Evolutionary conservation across 108 stramenopile species (phyloP), one percentile per base, ranked within the genome.

Genomic region (Schizochytrium sp.): DNA sequence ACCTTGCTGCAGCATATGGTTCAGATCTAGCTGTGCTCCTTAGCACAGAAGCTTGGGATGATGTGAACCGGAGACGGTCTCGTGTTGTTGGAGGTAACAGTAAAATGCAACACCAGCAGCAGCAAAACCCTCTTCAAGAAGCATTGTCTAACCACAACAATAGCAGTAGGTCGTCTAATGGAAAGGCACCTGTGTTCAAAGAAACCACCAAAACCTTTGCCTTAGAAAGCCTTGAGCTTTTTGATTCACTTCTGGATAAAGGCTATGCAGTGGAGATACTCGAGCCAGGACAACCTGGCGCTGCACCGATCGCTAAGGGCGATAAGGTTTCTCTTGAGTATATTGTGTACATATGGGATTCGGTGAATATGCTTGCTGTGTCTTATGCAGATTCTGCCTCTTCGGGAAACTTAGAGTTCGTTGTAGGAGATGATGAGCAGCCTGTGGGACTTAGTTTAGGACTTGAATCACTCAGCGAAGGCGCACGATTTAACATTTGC

Each of bases 41-140:
- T 5, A 83, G 76, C 55, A 38, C 47, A 2, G 76, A 83, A 53
- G 76, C 76, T 83, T 83, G 76, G 76, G 76, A 83, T 53, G 76
- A 83, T 42, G 76, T 83, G 5, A 13, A 83, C 28, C 76, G 76
- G 28, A 47, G 76, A 10, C 40, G 64, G 28, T 69, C 64, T 5
- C 40, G 64, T 8, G 15, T 69, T 15, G 53, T 40, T 13, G 28
- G 28, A 28, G 28, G 28, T 28, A 28, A 28, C 28, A 28, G 28
- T 28, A 28, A 28, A 28, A 60, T 60, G 59, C 17, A 60, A n/a
- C 59, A 60, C 59, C 59, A 60, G 19, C 59, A 60, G n/a, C 59
- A 60, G 59, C 59, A 60, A 60, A 60, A 0, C 59, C 19, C 59
- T 17, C 59, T 19, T 19, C 59, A 60, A 60, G 59, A 17, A 60